phyloP scores from a whole-genome alignment of 73 alveolate genomes.

The Tetrahymena elliotti region DNA sequence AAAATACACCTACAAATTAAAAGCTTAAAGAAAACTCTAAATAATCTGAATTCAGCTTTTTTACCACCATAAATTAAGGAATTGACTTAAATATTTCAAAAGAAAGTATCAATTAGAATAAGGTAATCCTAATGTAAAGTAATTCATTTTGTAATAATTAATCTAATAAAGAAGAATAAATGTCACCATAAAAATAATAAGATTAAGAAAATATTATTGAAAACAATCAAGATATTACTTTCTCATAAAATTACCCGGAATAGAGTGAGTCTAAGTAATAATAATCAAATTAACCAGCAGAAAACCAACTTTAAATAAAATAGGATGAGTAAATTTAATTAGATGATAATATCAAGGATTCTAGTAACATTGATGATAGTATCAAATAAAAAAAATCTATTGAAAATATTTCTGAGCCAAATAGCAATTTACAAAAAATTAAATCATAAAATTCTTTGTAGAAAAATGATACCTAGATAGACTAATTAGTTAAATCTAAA shows the following conservation, averaged over 20 bases:
- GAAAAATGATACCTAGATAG: neutral
- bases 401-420: neutral
- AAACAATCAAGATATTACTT: neutral
- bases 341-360: no score
- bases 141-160: neutral
- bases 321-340: neutral
- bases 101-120: neutral
- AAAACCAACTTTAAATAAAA: no score
- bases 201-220: neutral
- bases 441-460: neutral
- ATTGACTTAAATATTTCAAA: neutral
- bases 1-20: neutral
- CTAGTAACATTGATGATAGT: neutral
- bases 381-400: no score
- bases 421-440: no score
- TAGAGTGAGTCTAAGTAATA: neutral
- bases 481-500: no score
- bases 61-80: neutral
- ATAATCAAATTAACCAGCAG: neutral
- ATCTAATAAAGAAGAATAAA: neutral
- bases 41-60: neutral
- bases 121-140: neutral
- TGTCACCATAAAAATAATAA: neutral
- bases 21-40: neutral
- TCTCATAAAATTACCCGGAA: neutral